Evolutionary conservation across 2,329 filamentous ascomycete species (phyloP).

Genomic region (Hypomyces rosellus): DNA sequence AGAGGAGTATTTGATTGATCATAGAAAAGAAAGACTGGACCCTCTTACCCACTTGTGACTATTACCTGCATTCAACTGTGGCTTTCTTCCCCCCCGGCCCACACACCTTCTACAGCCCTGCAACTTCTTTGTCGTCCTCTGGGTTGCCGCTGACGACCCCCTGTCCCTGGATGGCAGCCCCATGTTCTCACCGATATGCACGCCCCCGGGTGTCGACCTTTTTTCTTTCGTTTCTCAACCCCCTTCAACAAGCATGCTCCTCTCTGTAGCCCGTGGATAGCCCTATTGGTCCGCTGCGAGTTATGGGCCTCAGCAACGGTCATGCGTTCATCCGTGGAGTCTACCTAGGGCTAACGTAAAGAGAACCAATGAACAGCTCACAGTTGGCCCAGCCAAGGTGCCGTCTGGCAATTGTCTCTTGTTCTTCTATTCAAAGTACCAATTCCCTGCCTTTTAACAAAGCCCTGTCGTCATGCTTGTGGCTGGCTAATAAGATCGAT

Average conservation of each 20-base stretch:
- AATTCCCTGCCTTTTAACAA: not conserved
- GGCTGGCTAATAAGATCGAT: slow-evolving; percentile 10
- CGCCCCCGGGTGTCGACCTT: slow-evolving; percentile 11
- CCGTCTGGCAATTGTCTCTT: slow-evolving; percentile 11
- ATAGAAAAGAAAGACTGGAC: slow-evolving; percentile 1
- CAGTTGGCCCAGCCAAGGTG: slow-evolving; percentile 36
- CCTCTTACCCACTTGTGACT: slow-evolving; percentile 9
- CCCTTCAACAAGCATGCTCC: slow-evolving; percentile 7
- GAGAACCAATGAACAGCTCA: slow-evolving; percentile 36
- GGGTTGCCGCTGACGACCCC: slow-evolving; percentile 11
- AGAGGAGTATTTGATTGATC: slow-evolving; percentile 3
- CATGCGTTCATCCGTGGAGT: slow-evolving; percentile 47
- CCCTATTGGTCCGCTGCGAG: slow-evolving; percentile 34
- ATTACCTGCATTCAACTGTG: slow-evolving; percentile 14
- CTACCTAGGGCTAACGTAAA: slow-evolving; percentile 38
- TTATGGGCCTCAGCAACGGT: slow-evolving; percentile 39
- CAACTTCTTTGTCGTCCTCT: slow-evolving; percentile 7
- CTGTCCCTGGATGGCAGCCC: slow-evolving; percentile 8
- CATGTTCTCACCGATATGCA: slow-evolving; percentile 11
- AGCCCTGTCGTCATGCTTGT: slow-evolving; percentile 3
- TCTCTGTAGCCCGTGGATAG: slow-evolving; percentile 8
- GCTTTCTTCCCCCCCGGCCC: slow-evolving; percentile 5
- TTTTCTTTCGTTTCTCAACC: slow-evolving; percentile 2
- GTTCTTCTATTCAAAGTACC: not conserved
- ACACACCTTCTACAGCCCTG: slow-evolving; percentile 6